Base-by-base conservation (phyloP, 2,329 filamentous ascomycete genomes). In the Claviceps monticola region DNA sequence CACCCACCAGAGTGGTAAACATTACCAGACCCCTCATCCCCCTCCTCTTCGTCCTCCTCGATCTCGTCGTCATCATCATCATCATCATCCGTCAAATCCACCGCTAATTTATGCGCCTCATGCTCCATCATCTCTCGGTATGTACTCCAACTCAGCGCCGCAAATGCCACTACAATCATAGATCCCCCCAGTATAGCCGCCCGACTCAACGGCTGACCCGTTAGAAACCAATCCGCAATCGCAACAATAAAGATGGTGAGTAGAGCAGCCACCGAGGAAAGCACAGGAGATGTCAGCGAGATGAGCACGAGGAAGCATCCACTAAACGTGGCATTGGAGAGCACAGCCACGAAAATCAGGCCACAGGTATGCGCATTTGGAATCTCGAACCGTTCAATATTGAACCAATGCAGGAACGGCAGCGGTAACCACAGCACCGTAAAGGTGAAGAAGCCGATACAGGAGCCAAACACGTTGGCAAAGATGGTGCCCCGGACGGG, bases 171-270 rank as follows among this genome's bases (percentile, higher is more conserved):
- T 53, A 95, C 86, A 61, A 98, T 98, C 60, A 97, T 74, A 29
- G 85, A 62, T 0, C 93, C 91, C n/a, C 93, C 93, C 0, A 80
- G 62, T 13, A 97, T 74, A 3, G 91, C 86, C 0, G 89, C 86
- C 4, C 75, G 70, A 49, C 83, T 86, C 19, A 95, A 73, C 0
- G 85, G 80, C 59, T 84, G 76, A 48, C 91, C 88, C 0, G 88
- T 94, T 44, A 90, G 74, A 52, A 90, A 64, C 82, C 93, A 94
- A 68, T 98, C 93, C 51, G 87, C 87, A 34, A 97, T 73, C 1
- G 91, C 93, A 6, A 98, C 93, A 55, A 97, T 80, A 74, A 98
- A 97, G 58, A 98, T 98, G 21, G 93, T 98, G 46, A 98, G 74
- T 34, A 98, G 78, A 2, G 91, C 88, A 1, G 93, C 93, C 11